Percentiles rank a stretch among this genome's conserved stretches.
These are phyloP conservation scores for Tetracentron sinense DNA, from an alignment of 164 flowering plant species.

Conservation along the genomic window DNA sequence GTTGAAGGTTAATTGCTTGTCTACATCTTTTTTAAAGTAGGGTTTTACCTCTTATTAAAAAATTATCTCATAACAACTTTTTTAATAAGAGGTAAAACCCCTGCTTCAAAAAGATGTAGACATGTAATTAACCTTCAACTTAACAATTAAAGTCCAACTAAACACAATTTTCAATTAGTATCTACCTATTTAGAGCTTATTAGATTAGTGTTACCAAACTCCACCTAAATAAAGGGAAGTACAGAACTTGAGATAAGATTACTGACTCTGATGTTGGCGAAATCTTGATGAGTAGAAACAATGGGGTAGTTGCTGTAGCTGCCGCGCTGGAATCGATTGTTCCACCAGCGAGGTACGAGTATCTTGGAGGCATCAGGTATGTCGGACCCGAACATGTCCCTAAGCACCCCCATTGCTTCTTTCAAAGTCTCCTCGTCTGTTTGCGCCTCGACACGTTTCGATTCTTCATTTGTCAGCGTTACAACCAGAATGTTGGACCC, in stretches of 20 bases:
- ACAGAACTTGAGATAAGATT: too few relatives aligned
- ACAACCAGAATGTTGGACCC: conserved; percentile 91
- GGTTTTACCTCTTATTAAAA: too few relatives aligned
- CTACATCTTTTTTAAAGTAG: too few relatives aligned
- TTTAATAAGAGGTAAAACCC: too few relatives aligned
- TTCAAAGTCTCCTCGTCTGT: conserved; percentile 61
- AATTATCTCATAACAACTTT: too few relatives aligned
- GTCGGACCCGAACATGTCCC: conserved; percentile 82
- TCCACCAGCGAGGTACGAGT: conserved; percentile 97
- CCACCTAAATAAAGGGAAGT: not conserved
- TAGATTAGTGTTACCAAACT: too few relatives aligned
- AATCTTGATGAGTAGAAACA: conserved; percentile 42
- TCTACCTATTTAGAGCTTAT: too few relatives aligned
- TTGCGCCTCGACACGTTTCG: conserved; percentile 86
- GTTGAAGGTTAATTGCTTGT: too few relatives aligned
- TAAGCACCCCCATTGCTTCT: conserved; percentile 80
- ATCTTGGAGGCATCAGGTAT: conserved; percentile 72
- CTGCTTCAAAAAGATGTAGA: too few relatives aligned
- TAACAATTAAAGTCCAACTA: too few relatives aligned
- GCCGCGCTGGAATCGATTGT: conserved; percentile 87
- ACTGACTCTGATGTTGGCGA: conserved; percentile 58
- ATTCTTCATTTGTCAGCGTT: conserved; percentile 89
- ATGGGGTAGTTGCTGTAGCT: conserved; percentile 94
- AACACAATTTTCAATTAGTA: too few relatives aligned
- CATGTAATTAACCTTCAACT: too few relatives aligned